Percentiles rank a stretch among this genome's conserved stretches.
Evolutionary conservation across 345 rosid genomes (phyloP).

Genomic region (Camelina laxa): DNA sequence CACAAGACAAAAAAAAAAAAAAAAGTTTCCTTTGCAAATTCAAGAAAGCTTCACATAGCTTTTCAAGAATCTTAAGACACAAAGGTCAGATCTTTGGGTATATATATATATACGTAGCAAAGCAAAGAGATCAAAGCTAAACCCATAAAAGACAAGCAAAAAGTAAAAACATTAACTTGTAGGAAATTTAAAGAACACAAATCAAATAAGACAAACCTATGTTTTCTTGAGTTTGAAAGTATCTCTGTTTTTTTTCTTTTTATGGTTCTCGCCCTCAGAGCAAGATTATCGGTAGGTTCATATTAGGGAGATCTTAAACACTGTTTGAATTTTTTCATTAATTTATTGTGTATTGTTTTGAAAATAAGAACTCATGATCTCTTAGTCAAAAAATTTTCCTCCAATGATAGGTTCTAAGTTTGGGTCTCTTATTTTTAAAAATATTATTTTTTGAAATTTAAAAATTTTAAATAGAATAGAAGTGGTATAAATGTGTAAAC

Average conservation of each 20-base stretch:
- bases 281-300: too few relatives aligned
- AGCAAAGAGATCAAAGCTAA: not conserved
- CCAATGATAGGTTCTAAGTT: too few relatives aligned
- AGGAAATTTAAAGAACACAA: not conserved
- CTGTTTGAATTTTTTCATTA: too few relatives aligned
- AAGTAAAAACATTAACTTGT: not conserved
- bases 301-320: too few relatives aligned
- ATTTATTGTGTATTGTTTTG: too few relatives aligned
- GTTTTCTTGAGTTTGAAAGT: not conserved
- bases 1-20: not conserved
- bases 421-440: too few relatives aligned
- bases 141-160: not conserved
- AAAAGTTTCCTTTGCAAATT: not conserved
- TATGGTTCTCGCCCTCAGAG: not conserved
- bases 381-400: too few relatives aligned
- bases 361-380: too few relatives aligned
- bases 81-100: not conserved
- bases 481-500: too few relatives aligned
- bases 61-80: not conserved
- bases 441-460: too few relatives aligned
- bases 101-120: not conserved
- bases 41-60: not conserved
- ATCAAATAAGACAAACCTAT: constrained; percentile 7
- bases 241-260: not conserved
- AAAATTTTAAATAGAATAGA: too few relatives aligned